Base-by-base conservation (phyloP, 2,329 filamentous ascomycete genomes). In the Lasiodiplodia hormozganensis region DNA sequence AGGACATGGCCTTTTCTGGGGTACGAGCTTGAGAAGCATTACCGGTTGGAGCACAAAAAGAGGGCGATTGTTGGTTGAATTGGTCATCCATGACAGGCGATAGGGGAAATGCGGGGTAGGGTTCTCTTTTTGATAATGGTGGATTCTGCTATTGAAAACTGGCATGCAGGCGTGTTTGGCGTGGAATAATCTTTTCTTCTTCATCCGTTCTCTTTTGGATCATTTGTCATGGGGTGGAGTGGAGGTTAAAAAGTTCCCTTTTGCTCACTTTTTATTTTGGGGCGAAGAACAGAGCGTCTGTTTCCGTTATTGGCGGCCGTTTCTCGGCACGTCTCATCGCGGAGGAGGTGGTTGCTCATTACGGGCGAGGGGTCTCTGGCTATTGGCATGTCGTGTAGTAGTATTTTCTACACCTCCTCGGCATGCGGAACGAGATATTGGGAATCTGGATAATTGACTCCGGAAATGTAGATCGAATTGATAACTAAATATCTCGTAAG, bases 151-250 rank as follows among this genome's bases (percentile, higher is more conserved):
- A 36, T 18, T 10, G 7, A 47, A 47, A 47, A 47, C 18, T 47
- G 58, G 58, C 58, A 51, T 62, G 58, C 25, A 49, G 58, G 58
- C 58, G 58, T 62, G 58, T 62, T 62, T 36, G 58, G 58, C 58
- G 58, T 25, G 58, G 58, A 62, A 36, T 12, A 14, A 51, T 34
- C 43, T 28, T 23, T 28, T 62, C 10, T 21, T 47, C 21, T 18
- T 47, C 4, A 51, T 62, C 12, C 43, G 8, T 21, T 56, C 53
- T 36, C n/a, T 51, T 49, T 62, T 28, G 40, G 23, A 31, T 62
- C 8, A 21, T 14, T 21, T 47, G 43, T 47, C 43, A 25, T 52
- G 49, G 62, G 31, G 3, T 53, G 47, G 62, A 14, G 38, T 49
- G 57, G 25, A 5, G 25, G 28, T 34, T 18, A 31, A 62, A 51